phyloP scores from a whole-genome alignment of 2,329 filamentous ascomycete species.

The Aspergillus novoparasiticus region DNA sequence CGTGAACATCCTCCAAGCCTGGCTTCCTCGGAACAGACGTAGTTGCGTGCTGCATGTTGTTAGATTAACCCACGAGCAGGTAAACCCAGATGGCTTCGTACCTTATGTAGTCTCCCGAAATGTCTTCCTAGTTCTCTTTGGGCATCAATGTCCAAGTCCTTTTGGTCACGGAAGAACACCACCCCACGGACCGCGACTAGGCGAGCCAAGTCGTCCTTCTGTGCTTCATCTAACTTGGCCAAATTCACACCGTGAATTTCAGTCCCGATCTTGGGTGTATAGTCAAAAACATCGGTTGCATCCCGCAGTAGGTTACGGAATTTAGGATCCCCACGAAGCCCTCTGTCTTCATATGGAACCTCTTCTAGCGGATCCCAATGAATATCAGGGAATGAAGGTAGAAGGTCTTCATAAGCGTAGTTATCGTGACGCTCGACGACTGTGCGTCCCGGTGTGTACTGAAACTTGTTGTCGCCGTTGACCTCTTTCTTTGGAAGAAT shows the following conservation, averaged over 20 bases:
- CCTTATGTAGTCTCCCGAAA: conserved; percentile 57
- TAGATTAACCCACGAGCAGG: background rate
- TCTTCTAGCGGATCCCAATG: conserved; percentile 54
- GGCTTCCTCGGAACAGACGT: conserved; percentile 53
- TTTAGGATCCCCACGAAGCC: conserved; percentile 55
- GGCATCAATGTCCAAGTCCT: conserved; percentile 56
- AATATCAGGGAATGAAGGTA: conserved; percentile 56
- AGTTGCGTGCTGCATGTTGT: conserved; percentile 50
- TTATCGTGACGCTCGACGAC: conserved; percentile 47
- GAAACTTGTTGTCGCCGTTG: conserved; percentile 33
- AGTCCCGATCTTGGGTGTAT: conserved; percentile 59
- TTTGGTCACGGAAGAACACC: conserved; percentile 60
- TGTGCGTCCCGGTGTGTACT: conserved; percentile 54
- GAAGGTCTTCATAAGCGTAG: conserved; percentile 57
- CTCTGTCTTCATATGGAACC: conserved; percentile 56
- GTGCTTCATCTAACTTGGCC: conserved; percentile 51
- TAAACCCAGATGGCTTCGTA: conserved; percentile 4
- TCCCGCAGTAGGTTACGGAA: conserved; percentile 56
- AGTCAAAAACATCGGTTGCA: conserved; percentile 60
- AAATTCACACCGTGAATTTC: conserved; percentile 56
- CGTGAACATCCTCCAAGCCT: conserved; percentile 59
- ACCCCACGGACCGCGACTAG: conserved; percentile 59
- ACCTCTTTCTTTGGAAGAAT: conserved; percentile 24
- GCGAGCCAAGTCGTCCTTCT: conserved; percentile 58
- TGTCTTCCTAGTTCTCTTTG: conserved; percentile 56